These are phyloP conservation scores for Hyaloraphidium curvatum DNA, from an alignment of 192 early-diverging fungal genomes.

Conservation along the genomic window DNA sequence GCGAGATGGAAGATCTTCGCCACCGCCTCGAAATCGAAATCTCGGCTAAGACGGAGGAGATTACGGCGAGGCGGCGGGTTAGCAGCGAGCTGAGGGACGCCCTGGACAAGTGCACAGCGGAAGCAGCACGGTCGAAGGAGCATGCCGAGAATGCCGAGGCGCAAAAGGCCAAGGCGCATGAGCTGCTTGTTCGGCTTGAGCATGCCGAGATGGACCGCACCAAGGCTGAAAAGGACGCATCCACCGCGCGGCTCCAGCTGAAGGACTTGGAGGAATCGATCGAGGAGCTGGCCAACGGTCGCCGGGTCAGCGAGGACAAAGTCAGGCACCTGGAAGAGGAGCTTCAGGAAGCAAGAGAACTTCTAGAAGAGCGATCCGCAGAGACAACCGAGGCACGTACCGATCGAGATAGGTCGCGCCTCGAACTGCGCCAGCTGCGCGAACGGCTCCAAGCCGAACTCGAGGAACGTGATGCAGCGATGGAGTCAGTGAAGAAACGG, in stretches of 20 bases:
- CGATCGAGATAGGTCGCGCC: conserved; percentile 52
- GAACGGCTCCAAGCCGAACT: conserved; percentile 54
- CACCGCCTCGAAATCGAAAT: conserved; percentile 40
- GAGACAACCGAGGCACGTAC: conserved; percentile 47
- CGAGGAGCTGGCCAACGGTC: conserved; percentile 37
- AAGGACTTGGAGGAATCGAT: conserved; percentile 49
- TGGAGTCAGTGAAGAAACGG: conserved; percentile 57
- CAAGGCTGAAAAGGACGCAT: conserved; percentile 59
- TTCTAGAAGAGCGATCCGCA: conserved; percentile 52
- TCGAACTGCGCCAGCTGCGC: conserved; percentile 45
- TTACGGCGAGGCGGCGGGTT: conserved; percentile 28
- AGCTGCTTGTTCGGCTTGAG: conserved; percentile 33
- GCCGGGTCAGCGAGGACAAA: conserved; percentile 41
- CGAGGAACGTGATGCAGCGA: conserved; percentile 47
- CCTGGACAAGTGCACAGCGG: conserved; percentile 36
- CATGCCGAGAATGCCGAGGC: conserved; percentile 27
- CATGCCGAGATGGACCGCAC: conserved; percentile 41
- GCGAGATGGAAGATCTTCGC: conserved; percentile 42
- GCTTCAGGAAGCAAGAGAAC: conserved; percentile 48
- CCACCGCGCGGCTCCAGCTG: conserved; percentile 34
- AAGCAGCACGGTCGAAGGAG: conserved; percentile 35
- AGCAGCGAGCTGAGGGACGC: conserved; percentile 39
- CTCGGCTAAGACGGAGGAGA: conserved; percentile 38
- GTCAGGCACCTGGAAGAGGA: conserved; percentile 43
- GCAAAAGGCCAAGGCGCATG: conserved; percentile 35